A percentile compares a stretch with the other conserved stretches of the same genome.
Conservation (phyloP, 495 filamentous ascomycete species). For the Barbatosphaeria neglecta region DNA sequence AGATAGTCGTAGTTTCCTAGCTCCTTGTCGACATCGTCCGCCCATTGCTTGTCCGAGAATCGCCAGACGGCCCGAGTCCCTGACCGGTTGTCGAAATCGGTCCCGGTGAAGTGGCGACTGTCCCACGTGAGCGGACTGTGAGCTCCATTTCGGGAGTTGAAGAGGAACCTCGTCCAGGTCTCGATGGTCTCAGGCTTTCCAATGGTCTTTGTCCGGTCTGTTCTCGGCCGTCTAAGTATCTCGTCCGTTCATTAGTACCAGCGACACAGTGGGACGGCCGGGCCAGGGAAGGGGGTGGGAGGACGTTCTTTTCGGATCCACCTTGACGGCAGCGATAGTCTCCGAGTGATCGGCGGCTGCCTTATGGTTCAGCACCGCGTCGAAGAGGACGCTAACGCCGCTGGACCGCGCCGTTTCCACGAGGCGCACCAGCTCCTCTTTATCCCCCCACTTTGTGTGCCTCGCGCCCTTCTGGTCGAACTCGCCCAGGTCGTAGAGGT, state of each 20-base stretch:
- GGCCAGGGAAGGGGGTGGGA: too few species aligned
- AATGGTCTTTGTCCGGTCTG: slow-evolving; percentile 43
- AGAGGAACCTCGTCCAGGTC: slow-evolving; percentile 58
- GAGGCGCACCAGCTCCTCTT: slow-evolving; percentile 48
- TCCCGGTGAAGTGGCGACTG: slow-evolving; percentile 60
- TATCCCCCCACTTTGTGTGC: slow-evolving; percentile 64
- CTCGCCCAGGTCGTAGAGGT: slow-evolving; percentile 66
- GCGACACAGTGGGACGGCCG: neutral
- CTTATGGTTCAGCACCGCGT: slow-evolving; percentile 70
- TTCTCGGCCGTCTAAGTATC: too few species aligned
- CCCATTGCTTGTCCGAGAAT: slow-evolving; percentile 52
- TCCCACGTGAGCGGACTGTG: slow-evolving; percentile 55
- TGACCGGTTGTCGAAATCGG: slow-evolving; percentile 52
- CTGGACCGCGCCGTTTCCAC: slow-evolving; percentile 35
- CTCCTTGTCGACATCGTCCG: slow-evolving; percentile 48
- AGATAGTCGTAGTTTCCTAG: slow-evolving; percentile 60
- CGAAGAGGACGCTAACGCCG: slow-evolving; percentile 54
- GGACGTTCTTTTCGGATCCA: slow-evolving; percentile 33
- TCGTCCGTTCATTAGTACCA: neutral
- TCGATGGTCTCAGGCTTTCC: slow-evolving; percentile 51
- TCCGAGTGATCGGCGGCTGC: slow-evolving; percentile 56
- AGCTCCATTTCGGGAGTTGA: slow-evolving; percentile 44
- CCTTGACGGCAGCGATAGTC: slow-evolving; percentile 47
- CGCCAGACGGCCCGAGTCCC: slow-evolving; percentile 55
- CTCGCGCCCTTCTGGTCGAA: slow-evolving; percentile 59